Percentiles rank a stretch among this genome's conserved stretches.
These are phyloP conservation scores for Termitomyces sp. DNA, from an alignment of 768 basidiomycete genomes.

Conservation along the genomic window DNA sequence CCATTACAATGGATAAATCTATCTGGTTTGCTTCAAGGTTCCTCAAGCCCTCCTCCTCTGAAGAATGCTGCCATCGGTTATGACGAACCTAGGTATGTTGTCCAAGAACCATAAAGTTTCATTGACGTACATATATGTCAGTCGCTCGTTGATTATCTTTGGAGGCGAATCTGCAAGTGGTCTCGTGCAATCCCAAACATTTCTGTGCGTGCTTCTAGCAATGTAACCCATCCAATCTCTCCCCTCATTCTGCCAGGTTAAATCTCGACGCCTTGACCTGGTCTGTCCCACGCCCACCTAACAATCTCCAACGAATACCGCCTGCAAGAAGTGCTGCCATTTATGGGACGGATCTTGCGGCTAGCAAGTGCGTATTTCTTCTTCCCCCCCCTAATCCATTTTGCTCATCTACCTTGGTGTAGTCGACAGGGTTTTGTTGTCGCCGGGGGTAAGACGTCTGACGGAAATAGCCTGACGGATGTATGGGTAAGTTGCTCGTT, in stretches of 20 bases:
- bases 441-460: conserved; percentile 60
- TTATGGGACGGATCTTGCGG: conserved; percentile 65
- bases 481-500: conserved; percentile 54
- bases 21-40: conserved; percentile 46
- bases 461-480: conserved; percentile 53
- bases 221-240: not conserved
- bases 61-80: conserved; percentile 71
- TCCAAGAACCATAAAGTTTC: not conserved
- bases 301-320: conserved; percentile 41
- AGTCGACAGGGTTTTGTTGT: conserved; percentile 74
- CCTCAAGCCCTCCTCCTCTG: conserved; percentile 52
- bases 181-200: conserved; percentile 57
- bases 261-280: conserved; percentile 57
- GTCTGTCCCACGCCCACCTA: conserved; percentile 49
- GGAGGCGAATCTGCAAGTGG: conserved; percentile 70
- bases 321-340: conserved; percentile 61
- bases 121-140: conserved; percentile 18
- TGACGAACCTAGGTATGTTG: conserved; percentile 35
- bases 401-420: conserved; percentile 11
- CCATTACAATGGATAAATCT: conserved; percentile 77
- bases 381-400: conserved; percentile 1
- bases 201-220: conserved; percentile 41
- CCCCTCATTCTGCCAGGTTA: conserved; percentile 35
- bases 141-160: conserved; percentile 62
- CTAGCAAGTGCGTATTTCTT: conserved; percentile 63